Evolutionary conservation across 148 eudicot genomes (phyloP), one percentile per base, ranked within the genome.

Genomic region (Vaccinium vitisidaea): DNA sequence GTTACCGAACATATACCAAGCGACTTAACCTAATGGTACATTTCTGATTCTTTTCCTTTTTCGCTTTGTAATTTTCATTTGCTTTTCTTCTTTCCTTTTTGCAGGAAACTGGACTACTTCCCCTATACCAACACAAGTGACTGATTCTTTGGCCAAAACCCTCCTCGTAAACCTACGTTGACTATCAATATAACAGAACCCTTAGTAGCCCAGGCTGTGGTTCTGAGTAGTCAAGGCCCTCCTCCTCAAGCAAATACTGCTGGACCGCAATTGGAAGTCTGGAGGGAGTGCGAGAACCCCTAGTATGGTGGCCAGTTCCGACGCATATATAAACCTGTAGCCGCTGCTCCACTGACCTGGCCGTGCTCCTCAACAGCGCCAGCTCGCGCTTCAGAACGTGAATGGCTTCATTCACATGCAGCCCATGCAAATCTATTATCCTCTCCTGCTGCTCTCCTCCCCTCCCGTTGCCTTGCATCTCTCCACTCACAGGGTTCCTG

Each of bases 241-340:
- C 98, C 58, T 95, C 98, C 84, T 96, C 96, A 32, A 97, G 98
- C 85, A 97, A 89, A 88, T 94, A 95, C 80, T 93, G 92, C 90
- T 95, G 98, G 77, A 97, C 90, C 83, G 99, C 94, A 90, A 89
- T 55, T 7, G 99, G 99, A 70, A 97, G 96, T 83, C 99, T 89
- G 19, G 95, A 94, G 56, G 95, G 98, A 65, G 99, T 93, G 83
- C 98, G 97, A 21, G 95, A 71, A 52, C 98, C 99, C 85, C 93
- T 90, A 14, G 98, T 95, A 83, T 94, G 99, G 89, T 96, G 98
- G 58, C 97, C 99, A 15, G 97, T 94, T 82, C 99, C 99, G 5
- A 97, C 99, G 43, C 97, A 93, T 49, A 97, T 93, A 86, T 90
- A 94, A 36, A 93, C 98, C 85, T 88, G 90, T 53, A 93, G 73